Base-by-base conservation (phyloP, 2,329 filamentous ascomycete genomes). In the Cephalotrichum gorgonifer region DNA sequence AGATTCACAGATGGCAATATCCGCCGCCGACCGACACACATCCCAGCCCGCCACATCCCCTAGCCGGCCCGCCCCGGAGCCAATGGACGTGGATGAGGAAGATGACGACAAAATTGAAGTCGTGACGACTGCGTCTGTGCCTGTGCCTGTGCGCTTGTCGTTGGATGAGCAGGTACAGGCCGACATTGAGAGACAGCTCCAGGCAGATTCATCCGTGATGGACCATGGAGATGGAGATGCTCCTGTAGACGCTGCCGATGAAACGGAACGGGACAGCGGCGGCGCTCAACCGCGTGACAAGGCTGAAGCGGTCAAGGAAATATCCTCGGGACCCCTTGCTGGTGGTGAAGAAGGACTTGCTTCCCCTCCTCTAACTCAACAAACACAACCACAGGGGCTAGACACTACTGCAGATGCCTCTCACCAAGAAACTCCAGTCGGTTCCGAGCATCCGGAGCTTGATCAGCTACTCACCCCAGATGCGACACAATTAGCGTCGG, bases 161-260 rank as follows among this genome's bases (percentile, higher is more conserved):
- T n/a, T 28, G 11, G 46, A 48, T 12, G 38, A 48, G 25, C 23
- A 48, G 46, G 11, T 48, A 17, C 35, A 48, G 39, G 45, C 45
- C 15, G 45, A 47, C 31, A 26, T 47, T 12, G 45, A 47, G 33
- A 47, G 39, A 33, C 30, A 49, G n/a, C 31, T 39, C n/a, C 35
- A 49, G 42, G 43, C 33, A 28, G 38, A 43, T 46, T 25, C 33
- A 39, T 20, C 23, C 17, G 27, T 23, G 20, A 22, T n/a, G 30
- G 20, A 46, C 14, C 41, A 43, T 33, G 47, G 52, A n/a, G 41
- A 49, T 14, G 35, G 26, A 11, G 30, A 35, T 26, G 31, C 14
- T 9, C 27, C 33, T 9, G 25, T 22, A n/a, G 39, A 48, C n/a
- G 30, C 15, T 27, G 38, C 41, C 15, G 49, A 51, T 3, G 23